Conservation (phyloP, 768 basidiomycete genomes). For the Amanita thiersii region DNA sequence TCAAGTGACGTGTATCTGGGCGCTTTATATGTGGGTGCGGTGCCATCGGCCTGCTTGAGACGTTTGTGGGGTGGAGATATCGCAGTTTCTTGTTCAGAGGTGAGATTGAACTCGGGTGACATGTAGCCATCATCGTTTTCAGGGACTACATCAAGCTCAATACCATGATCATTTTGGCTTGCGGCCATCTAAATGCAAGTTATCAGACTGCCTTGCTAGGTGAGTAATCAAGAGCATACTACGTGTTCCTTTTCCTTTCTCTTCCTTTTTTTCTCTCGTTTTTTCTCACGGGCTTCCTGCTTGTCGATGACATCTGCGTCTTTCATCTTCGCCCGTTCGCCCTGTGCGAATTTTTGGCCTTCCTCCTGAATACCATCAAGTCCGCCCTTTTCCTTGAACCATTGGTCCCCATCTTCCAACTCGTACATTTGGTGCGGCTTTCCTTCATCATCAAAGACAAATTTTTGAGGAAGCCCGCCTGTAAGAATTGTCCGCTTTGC, state of each 20-base stretch:
- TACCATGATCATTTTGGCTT: constrained; percentile 25
- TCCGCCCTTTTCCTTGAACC: constrained; percentile 57
- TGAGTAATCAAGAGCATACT: constrained; percentile 20
- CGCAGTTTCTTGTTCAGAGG: constrained; percentile 24
- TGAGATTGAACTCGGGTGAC: constrained; percentile 61
- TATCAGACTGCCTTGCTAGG: constrained; percentile 3
- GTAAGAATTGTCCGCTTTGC: constrained; percentile 70
- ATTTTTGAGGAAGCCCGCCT: constrained; percentile 56
- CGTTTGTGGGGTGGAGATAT: constrained; percentile 24
- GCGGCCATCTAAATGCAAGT: constrained; percentile 19
- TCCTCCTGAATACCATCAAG: constrained; percentile 57
- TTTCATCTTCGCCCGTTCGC: constrained; percentile 66
- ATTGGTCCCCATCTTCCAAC: constrained; percentile 67
- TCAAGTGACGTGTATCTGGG: constrained; percentile 8
- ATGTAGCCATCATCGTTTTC: constrained; percentile 58
- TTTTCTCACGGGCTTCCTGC: constrained; percentile 80
- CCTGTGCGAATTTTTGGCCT: constrained; percentile 61
- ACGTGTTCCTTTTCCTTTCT: constrained; percentile 69
- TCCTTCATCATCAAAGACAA: constrained; percentile 89
- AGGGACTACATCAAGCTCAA: constrained; percentile 23
- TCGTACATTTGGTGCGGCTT: constrained; percentile 76
- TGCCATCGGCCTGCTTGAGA: constrained; percentile 3
- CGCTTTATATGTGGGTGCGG: constrained; percentile 6
- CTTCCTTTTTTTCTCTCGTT: constrained; percentile 87
- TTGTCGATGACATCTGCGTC: constrained; percentile 69